A percentile compares a stretch with the other conserved stretches of the same genome.
phyloP scores from a whole-genome alignment of 257 asterid species.

The Misopates orontium region DNA sequence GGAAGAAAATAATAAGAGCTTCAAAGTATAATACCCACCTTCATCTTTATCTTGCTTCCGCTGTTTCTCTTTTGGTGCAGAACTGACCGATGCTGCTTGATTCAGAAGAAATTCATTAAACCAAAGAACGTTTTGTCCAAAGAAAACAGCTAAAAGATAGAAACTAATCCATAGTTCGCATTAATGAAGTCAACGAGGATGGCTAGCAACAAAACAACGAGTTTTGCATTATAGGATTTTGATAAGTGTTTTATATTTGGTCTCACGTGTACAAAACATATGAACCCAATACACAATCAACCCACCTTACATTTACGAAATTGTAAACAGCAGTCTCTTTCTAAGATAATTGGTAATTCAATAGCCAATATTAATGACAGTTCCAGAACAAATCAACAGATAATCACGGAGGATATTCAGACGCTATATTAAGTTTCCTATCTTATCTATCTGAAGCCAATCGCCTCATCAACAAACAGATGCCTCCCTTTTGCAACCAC shows the following conservation, averaged over 20 bases:
- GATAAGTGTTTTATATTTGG: constrained; percentile 14
- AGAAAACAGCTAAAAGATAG: background rate
- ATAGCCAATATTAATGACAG: background rate
- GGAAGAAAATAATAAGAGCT: constrained; percentile 21
- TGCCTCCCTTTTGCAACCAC: background rate
- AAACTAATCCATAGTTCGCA: constrained; percentile 12
- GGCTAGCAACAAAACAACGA: constrained; percentile 13
- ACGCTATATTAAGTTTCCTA: background rate
- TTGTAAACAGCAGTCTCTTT: background rate
- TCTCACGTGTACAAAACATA: constrained; percentile 13
- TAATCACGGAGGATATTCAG: constrained; percentile 7
- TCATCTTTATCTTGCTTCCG: constrained; percentile 65
- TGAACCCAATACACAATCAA: constrained; percentile 1
- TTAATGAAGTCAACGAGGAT: constrained; percentile 8
- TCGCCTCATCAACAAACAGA: constrained; percentile 16
- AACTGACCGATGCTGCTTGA: constrained; percentile 37
- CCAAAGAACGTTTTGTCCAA: constrained; percentile 5
- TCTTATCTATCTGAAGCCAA: constrained; percentile 5
- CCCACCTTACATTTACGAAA: constrained; percentile 23
- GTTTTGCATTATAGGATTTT: constrained; percentile 17
- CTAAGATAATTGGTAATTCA: constrained; percentile 6
- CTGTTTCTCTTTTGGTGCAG: constrained; percentile 52
- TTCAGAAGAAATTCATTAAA: constrained; percentile 21
- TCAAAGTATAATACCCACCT: constrained; percentile 46
- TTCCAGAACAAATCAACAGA: background rate